These are phyloP conservation scores for Beta lomatogona DNA, from an alignment of 179 eudicot species.

Conservation along the genomic window DNA sequence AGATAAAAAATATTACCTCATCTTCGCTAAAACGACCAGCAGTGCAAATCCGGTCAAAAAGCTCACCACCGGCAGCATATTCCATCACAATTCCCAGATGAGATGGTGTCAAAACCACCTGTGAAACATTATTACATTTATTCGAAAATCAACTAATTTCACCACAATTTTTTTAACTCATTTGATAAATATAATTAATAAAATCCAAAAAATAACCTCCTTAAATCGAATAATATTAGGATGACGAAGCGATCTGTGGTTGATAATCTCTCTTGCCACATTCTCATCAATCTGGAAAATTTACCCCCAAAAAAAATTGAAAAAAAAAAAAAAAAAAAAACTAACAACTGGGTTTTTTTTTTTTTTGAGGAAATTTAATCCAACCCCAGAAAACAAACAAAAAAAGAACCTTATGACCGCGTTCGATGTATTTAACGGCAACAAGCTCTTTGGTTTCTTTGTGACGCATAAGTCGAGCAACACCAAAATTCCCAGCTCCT, in stretches of 20 bases:
- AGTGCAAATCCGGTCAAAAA: constrained; percentile 49
- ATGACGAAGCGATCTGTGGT: constrained; percentile 48
- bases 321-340: background rate
- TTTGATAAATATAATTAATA: background rate
- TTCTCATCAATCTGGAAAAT: constrained; percentile 43
- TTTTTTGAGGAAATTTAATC: background rate
- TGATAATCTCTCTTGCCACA: constrained; percentile 49
- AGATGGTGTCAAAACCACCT: constrained; percentile 49
- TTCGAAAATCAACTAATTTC: background rate
- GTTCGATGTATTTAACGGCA: constrained; percentile 56
- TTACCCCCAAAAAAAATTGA: background rate
- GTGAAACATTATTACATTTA: background rate
- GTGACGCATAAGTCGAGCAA: constrained; percentile 47
- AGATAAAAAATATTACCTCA: constrained; percentile 34
- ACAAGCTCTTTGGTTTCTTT: constrained; percentile 48
- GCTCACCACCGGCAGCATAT: constrained; percentile 55
- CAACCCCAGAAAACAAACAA: background rate
- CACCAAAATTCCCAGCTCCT: constrained; percentile 53
- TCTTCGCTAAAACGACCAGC: constrained; percentile 56
- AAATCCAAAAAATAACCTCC: constrained; percentile 22
- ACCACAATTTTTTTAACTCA: background rate
- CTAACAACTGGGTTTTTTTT: background rate
- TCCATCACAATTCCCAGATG: constrained; percentile 55
- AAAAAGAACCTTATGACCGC: constrained; percentile 39
- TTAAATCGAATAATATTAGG: constrained; percentile 46